Conservation (phyloP, 768 basidiomycete species). For the Cyathus striatus region DNA sequence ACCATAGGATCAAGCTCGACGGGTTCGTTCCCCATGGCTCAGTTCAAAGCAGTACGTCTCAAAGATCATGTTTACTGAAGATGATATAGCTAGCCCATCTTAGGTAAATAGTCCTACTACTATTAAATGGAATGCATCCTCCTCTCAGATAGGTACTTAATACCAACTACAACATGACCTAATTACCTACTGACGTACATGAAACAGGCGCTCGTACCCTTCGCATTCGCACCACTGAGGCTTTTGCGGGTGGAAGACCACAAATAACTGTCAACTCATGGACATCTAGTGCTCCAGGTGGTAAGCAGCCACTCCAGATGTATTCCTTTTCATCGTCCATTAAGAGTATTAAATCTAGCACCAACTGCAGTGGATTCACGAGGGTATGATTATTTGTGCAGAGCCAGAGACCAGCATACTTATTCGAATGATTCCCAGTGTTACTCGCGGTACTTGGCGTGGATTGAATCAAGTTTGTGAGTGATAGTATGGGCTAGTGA, state of each 20-base stretch:
- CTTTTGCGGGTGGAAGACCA: constrained; percentile 44
- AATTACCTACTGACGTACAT: neutral
- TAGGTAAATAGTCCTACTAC: constrained; percentile 41
- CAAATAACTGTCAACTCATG: constrained; percentile 38
- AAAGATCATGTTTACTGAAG: neutral
- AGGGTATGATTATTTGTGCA: constrained; percentile 22
- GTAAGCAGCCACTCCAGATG: constrained; percentile 12
- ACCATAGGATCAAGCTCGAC: constrained; percentile 35
- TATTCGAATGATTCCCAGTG: constrained; percentile 18
- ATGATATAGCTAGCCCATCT: neutral
- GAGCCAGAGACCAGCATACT: neutral
- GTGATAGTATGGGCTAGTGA: constrained; percentile 4
- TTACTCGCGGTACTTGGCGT: constrained; percentile 48
- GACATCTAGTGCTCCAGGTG: constrained; percentile 33
- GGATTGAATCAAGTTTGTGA: constrained; percentile 39
- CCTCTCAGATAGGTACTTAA: constrained; percentile 33
- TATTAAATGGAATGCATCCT: constrained; percentile 33
- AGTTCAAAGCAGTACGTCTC: constrained; percentile 30
- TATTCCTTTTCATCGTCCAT: neutral
- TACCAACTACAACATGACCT: neutral
- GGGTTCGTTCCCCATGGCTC: constrained; percentile 46
- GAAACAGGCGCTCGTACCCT: constrained; percentile 36
- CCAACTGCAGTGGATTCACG: constrained; percentile 36
- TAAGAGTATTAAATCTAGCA: constrained; percentile 13
- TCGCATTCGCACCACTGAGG: constrained; percentile 37